Evolutionary conservation across 768 basidiomycete species (phyloP).

Genomic region (Trametes sanguinea): DNA sequence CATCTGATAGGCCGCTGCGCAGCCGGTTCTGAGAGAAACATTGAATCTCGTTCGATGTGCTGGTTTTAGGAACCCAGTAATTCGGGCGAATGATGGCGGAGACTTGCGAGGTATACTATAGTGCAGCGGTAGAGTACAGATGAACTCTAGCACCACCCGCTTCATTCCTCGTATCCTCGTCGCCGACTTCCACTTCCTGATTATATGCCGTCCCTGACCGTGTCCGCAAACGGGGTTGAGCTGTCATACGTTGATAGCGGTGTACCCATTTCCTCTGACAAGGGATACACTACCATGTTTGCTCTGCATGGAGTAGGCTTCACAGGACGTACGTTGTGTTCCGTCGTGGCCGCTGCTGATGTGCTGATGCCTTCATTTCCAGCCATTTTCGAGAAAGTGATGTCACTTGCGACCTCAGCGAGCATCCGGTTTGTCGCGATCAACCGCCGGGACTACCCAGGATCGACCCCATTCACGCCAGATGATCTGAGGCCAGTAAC

Average conservation of each 20-base stretch:
- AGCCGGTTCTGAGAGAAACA: too few relatives aligned
- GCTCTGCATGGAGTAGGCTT: constrained; percentile 3
- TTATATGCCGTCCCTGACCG: constrained; percentile 4
- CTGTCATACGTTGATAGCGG: constrained; percentile 14
- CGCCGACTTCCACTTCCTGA: too few relatives aligned
- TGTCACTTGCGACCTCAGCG: not conserved
- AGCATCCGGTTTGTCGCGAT: constrained; percentile 24
- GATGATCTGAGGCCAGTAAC: constrained; percentile 14
- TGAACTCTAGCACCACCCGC: too few relatives aligned
- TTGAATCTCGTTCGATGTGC: too few relatives aligned
- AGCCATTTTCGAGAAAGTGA: not conserved
- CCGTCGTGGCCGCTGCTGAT: not conserved
- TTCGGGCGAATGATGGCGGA: too few relatives aligned
- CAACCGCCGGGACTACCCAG: constrained; percentile 30
- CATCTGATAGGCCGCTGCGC: too few relatives aligned
- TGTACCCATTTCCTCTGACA: not conserved
- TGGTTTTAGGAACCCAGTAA: too few relatives aligned
- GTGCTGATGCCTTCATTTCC: not conserved
- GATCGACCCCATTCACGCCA: constrained; percentile 26
- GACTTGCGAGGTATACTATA: too few relatives aligned
- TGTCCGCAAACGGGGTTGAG: constrained; percentile 2
- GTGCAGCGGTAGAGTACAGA: too few relatives aligned
- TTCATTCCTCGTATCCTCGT: too few relatives aligned
- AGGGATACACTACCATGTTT: constrained; percentile 9
- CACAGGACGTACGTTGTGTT: not conserved